Base-by-base conservation (phyloP, 305 asterid genomes). In the Fraxinus nigra region DNA sequence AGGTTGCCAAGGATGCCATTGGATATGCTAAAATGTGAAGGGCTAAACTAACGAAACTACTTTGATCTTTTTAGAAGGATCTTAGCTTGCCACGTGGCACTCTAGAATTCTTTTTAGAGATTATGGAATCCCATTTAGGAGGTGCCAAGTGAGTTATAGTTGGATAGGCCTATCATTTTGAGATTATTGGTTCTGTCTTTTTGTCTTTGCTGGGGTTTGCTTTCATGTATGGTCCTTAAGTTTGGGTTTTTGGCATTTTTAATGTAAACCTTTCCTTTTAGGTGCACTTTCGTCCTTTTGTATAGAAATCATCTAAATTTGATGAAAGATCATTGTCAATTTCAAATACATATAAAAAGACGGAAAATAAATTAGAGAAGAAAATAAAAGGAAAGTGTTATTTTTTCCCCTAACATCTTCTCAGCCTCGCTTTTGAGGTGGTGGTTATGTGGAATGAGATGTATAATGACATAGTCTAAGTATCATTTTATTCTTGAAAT, bases 1-100 rank as follows among this genome's bases (percentile, higher is more conserved):
- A 83, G 78, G 93, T 89, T 83, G 97, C 92, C n/a, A 94, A 84
- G 38, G 95, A 93, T 74, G 98, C 97, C 99, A 95, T 92, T 80
- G 81, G 32, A 35, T 76, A 75, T 34, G 59, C 72, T 0, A 61
- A 51, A 78, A 79, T 59, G 18, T 40, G 32, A 54, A 80, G 78
- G 20, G 35, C 34, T 65, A 33, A 79, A 79, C 85, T 54, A 75
- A 85, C 67, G 34, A 78, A 76, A 77, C 78, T 46, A 76, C 59
- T 80, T 79, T 75, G 35, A 78, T 82, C 73, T 54, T 82, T 70
- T 80, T 77, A 73, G 74, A 87, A 85, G 91, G 94, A 88, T 90
- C 69, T 40, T 46, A 65, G 65, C 63, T 20, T 46, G 88, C 90
- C 95, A 92, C 94, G 90, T 94, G 97, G 93, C 87, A 51, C 3